Conservation (phyloP, 192 early-diverging fungal genomes). For the Dimargaris xerosporica region DNA sequence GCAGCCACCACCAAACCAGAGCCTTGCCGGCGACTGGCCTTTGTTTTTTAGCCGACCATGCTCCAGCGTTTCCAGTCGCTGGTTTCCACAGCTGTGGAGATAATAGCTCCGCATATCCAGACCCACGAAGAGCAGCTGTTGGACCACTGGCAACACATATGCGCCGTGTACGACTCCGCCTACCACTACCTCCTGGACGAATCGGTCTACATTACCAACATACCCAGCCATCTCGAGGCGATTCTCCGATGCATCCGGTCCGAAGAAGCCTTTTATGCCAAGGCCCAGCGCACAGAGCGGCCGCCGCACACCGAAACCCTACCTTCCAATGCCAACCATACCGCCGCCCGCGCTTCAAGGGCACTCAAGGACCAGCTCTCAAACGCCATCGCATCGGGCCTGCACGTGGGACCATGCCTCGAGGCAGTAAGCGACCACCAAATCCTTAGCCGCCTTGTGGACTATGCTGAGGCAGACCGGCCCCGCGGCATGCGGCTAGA, state of each 20-base stretch:
- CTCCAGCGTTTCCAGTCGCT: background rate
- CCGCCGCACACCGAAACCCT: background rate
- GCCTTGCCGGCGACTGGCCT: too few relatives aligned
- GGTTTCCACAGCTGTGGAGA: background rate
- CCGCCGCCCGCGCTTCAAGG: background rate
- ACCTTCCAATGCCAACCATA: background rate
- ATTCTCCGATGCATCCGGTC: slow-evolving; percentile 17
- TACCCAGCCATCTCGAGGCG: slow-evolving; percentile 24
- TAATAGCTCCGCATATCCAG: background rate
- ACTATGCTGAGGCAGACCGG: slow-evolving; percentile 22
- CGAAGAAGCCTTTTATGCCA: slow-evolving; percentile 15
- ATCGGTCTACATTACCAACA: slow-evolving; percentile 18
- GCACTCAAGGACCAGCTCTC: background rate
- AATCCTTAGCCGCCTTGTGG: slow-evolving; percentile 23
- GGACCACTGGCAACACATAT: slow-evolving; percentile 26
- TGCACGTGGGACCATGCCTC: slow-evolving; percentile 26
- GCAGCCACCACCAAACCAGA: too few relatives aligned
- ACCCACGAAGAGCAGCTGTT: slow-evolving; percentile 21
- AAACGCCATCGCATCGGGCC: slow-evolving; percentile 14
- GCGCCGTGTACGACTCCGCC: slow-evolving; percentile 20
- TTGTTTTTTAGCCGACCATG: background rate
- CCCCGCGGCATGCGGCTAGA: slow-evolving; percentile 24
- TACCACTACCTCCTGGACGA: slow-evolving; percentile 16
- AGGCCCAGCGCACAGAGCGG: slow-evolving; percentile 1
- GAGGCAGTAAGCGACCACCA: slow-evolving; percentile 28